Evolutionary conservation across 176 grass and related monocot species (phyloP).

Genomic region (bread wheat (Triticum aestivum)): DNA sequence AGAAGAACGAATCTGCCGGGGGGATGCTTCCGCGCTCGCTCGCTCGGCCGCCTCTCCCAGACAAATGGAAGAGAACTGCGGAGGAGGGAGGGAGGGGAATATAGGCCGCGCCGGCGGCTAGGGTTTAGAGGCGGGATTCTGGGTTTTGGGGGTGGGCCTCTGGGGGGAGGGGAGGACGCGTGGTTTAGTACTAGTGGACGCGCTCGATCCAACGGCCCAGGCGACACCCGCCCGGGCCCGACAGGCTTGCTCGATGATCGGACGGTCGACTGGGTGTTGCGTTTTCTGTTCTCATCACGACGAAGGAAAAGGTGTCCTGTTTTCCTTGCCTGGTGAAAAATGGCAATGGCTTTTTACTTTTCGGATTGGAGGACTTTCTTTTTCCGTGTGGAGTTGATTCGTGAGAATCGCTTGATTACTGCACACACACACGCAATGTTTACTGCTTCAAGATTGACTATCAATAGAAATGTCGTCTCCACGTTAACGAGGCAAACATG

Average conservation of each 20-base stretch:
- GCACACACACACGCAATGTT: no score
- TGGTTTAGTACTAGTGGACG: background rate
- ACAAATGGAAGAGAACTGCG: slow-evolving; percentile 21
- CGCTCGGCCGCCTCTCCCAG: background rate
- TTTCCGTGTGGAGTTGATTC: no score
- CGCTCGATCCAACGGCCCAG: background rate
- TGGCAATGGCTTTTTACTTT: no score
- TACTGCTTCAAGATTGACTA: no score
- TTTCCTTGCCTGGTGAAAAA: no score
- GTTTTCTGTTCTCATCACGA: background rate
- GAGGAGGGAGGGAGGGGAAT: background rate
- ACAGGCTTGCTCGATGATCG: background rate
- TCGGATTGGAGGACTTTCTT: no score
- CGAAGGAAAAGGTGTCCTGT: background rate
- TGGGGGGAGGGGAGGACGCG: background rate
- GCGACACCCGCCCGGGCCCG: background rate
- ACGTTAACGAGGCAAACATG: no score
- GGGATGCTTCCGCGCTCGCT: slow-evolving; percentile 8
- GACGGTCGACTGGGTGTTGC: background rate
- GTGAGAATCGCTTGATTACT: no score
- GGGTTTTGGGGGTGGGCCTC: background rate
- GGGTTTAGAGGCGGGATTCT: slow-evolving; percentile 29
- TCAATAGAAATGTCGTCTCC: no score
- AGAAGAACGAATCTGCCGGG: background rate
- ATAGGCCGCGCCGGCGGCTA: slow-evolving; percentile 21